Base-by-base conservation (phyloP, 495 filamentous ascomycete species). In the Monascus purpureus region DNA sequence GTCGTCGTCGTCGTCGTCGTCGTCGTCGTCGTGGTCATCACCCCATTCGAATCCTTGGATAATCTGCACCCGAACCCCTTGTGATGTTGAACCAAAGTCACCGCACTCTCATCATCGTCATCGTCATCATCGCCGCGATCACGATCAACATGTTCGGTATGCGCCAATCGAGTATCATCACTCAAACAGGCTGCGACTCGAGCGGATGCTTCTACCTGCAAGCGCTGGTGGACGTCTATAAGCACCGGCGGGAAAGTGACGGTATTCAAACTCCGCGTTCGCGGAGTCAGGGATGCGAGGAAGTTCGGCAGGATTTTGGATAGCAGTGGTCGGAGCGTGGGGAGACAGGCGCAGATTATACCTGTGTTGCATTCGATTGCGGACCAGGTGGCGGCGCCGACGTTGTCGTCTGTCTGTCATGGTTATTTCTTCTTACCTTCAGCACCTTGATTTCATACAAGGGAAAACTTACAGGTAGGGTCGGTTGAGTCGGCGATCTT, bases 341-440 rank as follows among this genome's bases (percentile, higher is more conserved):
- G 87, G 11, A 93, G 72, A 44, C 83, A 93, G 32, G 79, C 85
- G 43, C 82, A 88, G 39, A 86, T 77, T 42, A 93, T 90, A n/a
- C 82, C 74, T 0, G 63, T 65, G 47, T 93, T 86, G 53, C 90
- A 84, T 59, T 93, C 87, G 33, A 95, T 68, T n/a, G 80, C 78
- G 18, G 80, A 86, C 85, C 85, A 95, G 35, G 63, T 66, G 0
- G 70, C 72, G 1, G 66, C 62, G 28, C 63, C 61, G 26, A 74
- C 63, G 43, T 71, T 73, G 38, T 75, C 65, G 46, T 59, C 61
- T 64, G 27, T 26, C 28, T n/a, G n/a, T n/a, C n/a, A n/a, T n/a
- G n/a, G n/a, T n/a, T n/a, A n/a, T n/a, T n/a, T n/a, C n/a, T n/a
- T n/a, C n/a, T n/a, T n/a, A n/a, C n/a, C n/a, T n/a, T n/a, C n/a